Percentiles rank a stretch among this genome's conserved stretches.
phyloP scores from a whole-genome alignment of 75 land plant species.

The Pinus taeda region DNA sequence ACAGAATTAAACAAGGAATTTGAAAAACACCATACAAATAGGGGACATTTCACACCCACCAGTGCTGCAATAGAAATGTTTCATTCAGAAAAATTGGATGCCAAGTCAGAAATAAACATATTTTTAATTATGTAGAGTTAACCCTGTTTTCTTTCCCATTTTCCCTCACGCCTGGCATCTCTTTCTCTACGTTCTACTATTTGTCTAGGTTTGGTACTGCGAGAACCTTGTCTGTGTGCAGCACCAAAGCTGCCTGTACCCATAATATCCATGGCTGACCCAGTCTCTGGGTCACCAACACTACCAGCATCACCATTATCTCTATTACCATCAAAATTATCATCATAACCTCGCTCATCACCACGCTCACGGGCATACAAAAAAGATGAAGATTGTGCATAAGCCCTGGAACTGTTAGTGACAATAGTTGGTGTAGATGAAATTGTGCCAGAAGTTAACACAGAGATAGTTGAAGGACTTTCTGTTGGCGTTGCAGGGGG shows the following conservation, averaged over 20 bases:
- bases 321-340: conserved; percentile 46
- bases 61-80: background rate
- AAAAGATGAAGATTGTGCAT: conserved; percentile 46
- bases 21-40: too few relatives aligned
- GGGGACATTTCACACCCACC: background rate
- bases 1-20: background rate
- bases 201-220: conserved; percentile 68
- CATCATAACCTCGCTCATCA: conserved; percentile 67
- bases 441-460: background rate
- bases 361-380: conserved; percentile 58
- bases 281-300: conserved; percentile 57
- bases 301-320: conserved; percentile 66
- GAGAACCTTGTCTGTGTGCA: conserved; percentile 54
- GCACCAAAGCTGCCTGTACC: conserved; percentile 39
- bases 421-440: conserved; percentile 29
- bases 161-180: conserved; percentile 89
- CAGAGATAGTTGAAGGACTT: conserved; percentile 6
- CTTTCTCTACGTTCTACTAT: conserved; percentile 69
- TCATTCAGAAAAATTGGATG: background rate
- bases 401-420: conserved; percentile 33
- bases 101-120: background rate
- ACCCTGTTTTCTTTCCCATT: conserved; percentile 92
- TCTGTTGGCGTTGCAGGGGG: conserved; percentile 44
- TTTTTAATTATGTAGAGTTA: conserved; percentile 3
- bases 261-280: conserved; percentile 44